phyloP scores from a whole-genome alignment of 176 grass and related monocot species.

The Cenchrus purpureus region DNA sequence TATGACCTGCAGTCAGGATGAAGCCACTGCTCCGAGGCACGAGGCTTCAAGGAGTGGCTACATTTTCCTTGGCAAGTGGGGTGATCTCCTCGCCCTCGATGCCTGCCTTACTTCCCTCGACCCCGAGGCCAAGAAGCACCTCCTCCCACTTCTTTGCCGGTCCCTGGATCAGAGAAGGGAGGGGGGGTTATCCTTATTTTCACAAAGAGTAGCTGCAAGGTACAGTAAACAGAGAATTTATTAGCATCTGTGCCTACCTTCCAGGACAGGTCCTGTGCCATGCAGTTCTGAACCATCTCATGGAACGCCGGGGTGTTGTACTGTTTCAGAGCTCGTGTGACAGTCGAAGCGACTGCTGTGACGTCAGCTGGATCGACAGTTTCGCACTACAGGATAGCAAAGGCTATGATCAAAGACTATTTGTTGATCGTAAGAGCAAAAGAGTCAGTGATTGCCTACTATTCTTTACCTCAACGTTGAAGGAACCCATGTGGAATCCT shows the following conservation, averaged over 20 bases:
- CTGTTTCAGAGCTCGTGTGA: constrained; percentile 55
- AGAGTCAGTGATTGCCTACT: not conserved
- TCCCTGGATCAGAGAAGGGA: constrained; percentile 43
- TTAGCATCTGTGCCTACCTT: constrained; percentile 45
- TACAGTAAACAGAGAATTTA: not conserved
- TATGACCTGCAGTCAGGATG: not conserved
- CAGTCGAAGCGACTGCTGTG: constrained; percentile 46
- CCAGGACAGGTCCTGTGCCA: constrained; percentile 75
- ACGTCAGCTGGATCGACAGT: constrained; percentile 54
- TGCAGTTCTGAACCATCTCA: constrained; percentile 72
- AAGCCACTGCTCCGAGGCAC: not conserved
- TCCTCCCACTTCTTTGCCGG: constrained; percentile 82
- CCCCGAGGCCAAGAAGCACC: constrained; percentile 59
- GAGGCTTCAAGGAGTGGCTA: constrained; percentile 59
- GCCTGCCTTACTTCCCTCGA: constrained; percentile 54
- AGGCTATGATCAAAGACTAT: not conserved
- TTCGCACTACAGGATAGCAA: constrained; percentile 56
- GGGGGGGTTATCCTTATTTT: not conserved
- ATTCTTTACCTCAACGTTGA: constrained; percentile 60
- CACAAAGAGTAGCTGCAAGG: not conserved
- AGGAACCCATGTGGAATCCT: constrained; percentile 61
- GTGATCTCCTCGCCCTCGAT: constrained; percentile 64
- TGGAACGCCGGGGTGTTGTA: constrained; percentile 49
- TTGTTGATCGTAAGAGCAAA: not conserved
- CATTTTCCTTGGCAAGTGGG: constrained; percentile 65